These are phyloP conservation scores for Hyaloperonospora brassicae DNA, from an alignment of 352 stramenopile species.

Conservation along the genomic window DNA sequence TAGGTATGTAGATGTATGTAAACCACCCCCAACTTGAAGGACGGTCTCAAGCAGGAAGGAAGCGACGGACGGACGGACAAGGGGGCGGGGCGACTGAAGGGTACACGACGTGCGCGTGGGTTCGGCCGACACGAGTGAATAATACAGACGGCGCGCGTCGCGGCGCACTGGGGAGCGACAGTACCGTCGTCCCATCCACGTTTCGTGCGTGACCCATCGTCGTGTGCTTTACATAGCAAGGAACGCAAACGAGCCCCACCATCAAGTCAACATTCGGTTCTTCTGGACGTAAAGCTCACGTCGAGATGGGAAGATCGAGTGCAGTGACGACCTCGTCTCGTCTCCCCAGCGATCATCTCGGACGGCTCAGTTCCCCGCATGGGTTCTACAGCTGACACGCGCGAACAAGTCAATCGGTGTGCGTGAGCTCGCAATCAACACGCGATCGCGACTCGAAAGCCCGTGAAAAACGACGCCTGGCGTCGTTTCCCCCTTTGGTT, in stretches of 20 bases:
- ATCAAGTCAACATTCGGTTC: conserved; percentile 6
- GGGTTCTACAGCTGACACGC: background rate
- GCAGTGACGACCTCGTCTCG: too few relatives aligned
- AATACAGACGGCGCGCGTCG: conserved; percentile 28
- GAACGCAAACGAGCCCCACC: conserved; percentile 14
- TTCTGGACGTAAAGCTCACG: too few relatives aligned
- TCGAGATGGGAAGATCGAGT: too few relatives aligned
- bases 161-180: conserved; percentile 20
- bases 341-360: too few relatives aligned
- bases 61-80: too few relatives aligned
- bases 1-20: too few relatives aligned
- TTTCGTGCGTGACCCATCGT: conserved; percentile 17
- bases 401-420: background rate
- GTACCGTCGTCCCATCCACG: conserved; percentile 31
- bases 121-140: background rate
- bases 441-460: background rate
- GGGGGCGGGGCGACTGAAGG: conserved; percentile 18
- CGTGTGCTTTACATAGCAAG: conserved; percentile 22
- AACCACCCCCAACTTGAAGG: too few relatives aligned
- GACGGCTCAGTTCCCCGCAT: too few relatives aligned
- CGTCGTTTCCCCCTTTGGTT: too few relatives aligned
- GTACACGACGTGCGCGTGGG: conserved; percentile 5
- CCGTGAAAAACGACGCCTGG: background rate
- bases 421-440: background rate
- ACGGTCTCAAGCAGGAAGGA: too few relatives aligned